Conservation (phyloP, 768 basidiomycete species). For the Albatrellus ellisii region DNA sequence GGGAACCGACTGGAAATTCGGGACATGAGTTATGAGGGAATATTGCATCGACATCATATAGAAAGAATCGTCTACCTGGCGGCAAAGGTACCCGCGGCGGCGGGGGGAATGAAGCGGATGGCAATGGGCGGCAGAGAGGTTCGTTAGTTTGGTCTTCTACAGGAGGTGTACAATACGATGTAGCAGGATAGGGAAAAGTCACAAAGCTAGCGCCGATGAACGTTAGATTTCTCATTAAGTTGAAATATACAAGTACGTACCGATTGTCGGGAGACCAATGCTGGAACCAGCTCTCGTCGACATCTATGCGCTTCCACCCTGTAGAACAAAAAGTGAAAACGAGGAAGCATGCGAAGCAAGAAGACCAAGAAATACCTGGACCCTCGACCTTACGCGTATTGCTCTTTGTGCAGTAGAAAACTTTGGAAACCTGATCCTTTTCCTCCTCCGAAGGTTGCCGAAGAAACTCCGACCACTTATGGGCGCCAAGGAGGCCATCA, state of each 20-base stretch:
- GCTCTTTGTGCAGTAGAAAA: constrained; percentile 28
- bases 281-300: constrained; percentile 31
- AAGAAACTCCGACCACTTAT: constrained; percentile 30
- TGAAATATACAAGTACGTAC: constrained; percentile 13
- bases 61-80: too few species aligned
- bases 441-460: constrained; percentile 20
- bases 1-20: too few species aligned
- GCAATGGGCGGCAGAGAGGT: constrained; percentile 32
- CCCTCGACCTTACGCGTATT: constrained; percentile 31
- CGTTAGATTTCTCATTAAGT: not conserved
- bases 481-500: constrained; percentile 27
- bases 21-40: too few species aligned
- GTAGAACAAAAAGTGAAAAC: not conserved
- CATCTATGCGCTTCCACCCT: constrained; percentile 36
- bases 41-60: too few species aligned
- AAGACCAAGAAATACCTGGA: constrained; percentile 25
- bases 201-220: constrained; percentile 11
- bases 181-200: constrained; percentile 27
- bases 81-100: constrained; percentile 18
- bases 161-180: constrained; percentile 27
- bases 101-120: constrained; percentile 18
- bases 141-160: constrained; percentile 25
- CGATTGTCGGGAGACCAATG: constrained; percentile 19
- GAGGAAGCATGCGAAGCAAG: too few species aligned
- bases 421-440: constrained; percentile 15